Evolutionary conservation across 2,329 filamentous ascomycete genomes (phyloP), one percentile per base, ranked within the genome.

Genomic region (Diaporthe sp.): DNA sequence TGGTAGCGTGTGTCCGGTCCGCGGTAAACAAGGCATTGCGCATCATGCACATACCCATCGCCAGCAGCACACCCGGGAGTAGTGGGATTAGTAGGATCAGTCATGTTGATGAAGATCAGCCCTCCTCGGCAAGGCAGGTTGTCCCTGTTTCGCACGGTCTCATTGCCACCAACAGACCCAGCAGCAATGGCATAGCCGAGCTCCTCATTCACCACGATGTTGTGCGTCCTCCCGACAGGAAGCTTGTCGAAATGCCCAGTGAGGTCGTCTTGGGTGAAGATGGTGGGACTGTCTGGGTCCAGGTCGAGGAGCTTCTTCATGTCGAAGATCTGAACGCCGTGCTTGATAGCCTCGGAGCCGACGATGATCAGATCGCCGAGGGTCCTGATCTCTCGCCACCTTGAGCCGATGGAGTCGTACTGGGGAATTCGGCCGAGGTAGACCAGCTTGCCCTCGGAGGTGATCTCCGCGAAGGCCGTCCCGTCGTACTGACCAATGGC

Each of bases 241-340:
- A 87, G 82, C 53, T 81, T 83, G 72, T 81, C 82, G 79, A 83
- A 87, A 78, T 83, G 82, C 37, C 82, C 82, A 59, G 86, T 84
- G 75, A 88, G 80, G 72, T 87, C 86, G 19, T 82, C 83, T 53
- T 81, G 81, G 70, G 81, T 85, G 81, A 89, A 89, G 55, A 80
- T 84, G 25, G 82, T 82, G 13, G 87, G 87, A 34, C 76, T 81
- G 2, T 81, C 82, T 1, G 86, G 85, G 81, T 87, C 83, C 75
- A 90, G 80, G 51, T 82, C 82, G 72, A 89, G 83, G n/a, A 90
- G 83, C 83, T 89, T 91, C 79, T 85, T 87, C 88, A 92, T 87
- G 82, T 92, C 91, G 79, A 92, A 92, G 82, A 92, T 87, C 82
- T 92, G 91, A 62, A 92, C 87, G 46, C 89, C 88, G 81, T 92